phyloP scores from a whole-genome alignment of 345 rosid genomes.

The Orychophragmus violaceus region DNA sequence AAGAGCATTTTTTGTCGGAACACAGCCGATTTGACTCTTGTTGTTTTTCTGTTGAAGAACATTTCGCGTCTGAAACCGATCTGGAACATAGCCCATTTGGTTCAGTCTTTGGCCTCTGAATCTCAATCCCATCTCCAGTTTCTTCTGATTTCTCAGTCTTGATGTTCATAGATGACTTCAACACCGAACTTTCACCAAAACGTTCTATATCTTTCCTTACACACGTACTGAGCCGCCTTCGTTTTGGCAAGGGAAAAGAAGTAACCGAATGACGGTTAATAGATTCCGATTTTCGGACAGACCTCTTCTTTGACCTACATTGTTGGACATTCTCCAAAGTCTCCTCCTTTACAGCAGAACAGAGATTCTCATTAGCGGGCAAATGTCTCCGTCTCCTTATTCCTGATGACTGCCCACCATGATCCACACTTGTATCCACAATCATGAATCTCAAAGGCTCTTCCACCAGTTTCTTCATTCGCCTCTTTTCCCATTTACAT shows the following conservation, averaged over 20 bases:
- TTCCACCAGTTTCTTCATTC: constrained; percentile 15
- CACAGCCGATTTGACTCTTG: constrained; percentile 9
- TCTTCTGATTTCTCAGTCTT: constrained; percentile 22
- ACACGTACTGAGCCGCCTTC: constrained; percentile 47
- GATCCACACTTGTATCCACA: constrained; percentile 49
- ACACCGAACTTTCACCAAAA: constrained; percentile 20
- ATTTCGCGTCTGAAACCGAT: neutral
- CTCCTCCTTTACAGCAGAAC: constrained; percentile 22
- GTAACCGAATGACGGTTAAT: constrained; percentile 20
- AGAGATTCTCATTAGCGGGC: constrained; percentile 16
- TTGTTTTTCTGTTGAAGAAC: constrained; percentile 2
- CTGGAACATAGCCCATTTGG: constrained; percentile 2
- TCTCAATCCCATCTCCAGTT: constrained; percentile 14
- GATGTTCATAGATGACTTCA: constrained; percentile 10
- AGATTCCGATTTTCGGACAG: constrained; percentile 36
- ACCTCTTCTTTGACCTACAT: constrained; percentile 40
- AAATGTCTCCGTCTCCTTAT: constrained; percentile 35
- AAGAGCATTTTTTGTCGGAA: constrained; percentile 2
- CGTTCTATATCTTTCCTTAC: constrained; percentile 36
- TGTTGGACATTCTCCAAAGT: constrained; percentile 22
- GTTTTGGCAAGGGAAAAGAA: constrained; percentile 36
- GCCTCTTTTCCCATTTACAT: constrained; percentile 1
- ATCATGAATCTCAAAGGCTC: constrained; percentile 35
- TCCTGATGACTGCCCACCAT: constrained; percentile 29
- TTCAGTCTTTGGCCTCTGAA: constrained; percentile 2